Conservation (phyloP, 2,329 filamentous ascomycete genomes). For the Coccinonectria pachysandricola region DNA sequence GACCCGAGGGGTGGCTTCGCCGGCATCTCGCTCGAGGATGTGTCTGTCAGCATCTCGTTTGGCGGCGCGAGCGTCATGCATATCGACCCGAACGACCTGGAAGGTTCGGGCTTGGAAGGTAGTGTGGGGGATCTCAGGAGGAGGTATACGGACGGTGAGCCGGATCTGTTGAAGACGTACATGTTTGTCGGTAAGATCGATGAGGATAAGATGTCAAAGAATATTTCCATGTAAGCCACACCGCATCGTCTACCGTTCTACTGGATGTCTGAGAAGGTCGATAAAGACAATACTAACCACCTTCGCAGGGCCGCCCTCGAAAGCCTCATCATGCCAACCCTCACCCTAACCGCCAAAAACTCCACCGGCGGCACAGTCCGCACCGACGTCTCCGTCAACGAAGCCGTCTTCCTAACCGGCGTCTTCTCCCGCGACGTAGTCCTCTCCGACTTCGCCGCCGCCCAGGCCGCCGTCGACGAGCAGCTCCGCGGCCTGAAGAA, state of each 20-base stretch:
- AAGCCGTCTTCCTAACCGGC: slow-evolving; percentile 61
- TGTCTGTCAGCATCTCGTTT: slow-evolving; percentile 46
- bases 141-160: slow-evolving; percentile 13
- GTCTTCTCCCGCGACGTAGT: slow-evolving; percentile 53
- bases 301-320: slow-evolving; percentile 44
- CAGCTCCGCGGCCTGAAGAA: slow-evolving; percentile 35
- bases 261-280: too few relatives aligned
- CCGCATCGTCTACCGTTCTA: too few relatives aligned
- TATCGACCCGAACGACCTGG: slow-evolving; percentile 15
- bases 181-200: slow-evolving; percentile 62
- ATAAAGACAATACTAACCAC: too few relatives aligned
- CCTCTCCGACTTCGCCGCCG: slow-evolving; percentile 38
- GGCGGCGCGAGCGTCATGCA: slow-evolving; percentile 34
- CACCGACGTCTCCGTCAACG: slow-evolving; percentile 58
- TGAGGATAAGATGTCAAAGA: slow-evolving; percentile 37
- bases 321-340: slow-evolving; percentile 54
- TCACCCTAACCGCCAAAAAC: slow-evolving; percentile 53
- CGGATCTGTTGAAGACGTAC: slow-evolving; percentile 49
- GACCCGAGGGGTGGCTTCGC: slow-evolving; percentile 43
- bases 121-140: slow-evolving; percentile 9
- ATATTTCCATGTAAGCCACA: slow-evolving; percentile 51
- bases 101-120: slow-evolving; percentile 15
- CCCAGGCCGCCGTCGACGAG: slow-evolving; percentile 39
- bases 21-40: slow-evolving; percentile 39
- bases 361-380: slow-evolving; percentile 39